These are phyloP conservation scores for Aspergillus unguis DNA, from an alignment of 2,329 filamentous ascomycete species.

Conservation along the genomic window DNA sequence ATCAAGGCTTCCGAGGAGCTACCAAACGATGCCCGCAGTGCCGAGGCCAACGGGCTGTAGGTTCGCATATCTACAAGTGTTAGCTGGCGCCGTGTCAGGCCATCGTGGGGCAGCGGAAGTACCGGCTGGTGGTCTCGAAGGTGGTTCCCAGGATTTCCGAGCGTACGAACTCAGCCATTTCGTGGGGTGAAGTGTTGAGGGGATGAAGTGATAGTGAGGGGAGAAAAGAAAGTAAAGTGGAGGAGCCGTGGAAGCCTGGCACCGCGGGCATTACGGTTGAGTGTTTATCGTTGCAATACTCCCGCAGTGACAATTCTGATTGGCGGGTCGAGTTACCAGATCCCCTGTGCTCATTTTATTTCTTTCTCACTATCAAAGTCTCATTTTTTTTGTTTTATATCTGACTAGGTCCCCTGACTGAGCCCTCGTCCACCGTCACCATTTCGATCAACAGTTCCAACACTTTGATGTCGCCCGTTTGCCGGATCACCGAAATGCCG, in stretches of 20 bases:
- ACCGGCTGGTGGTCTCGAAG: constrained; percentile 97
- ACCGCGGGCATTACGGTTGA: background rate
- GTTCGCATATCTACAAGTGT: constrained; percentile 75
- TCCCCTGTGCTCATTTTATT: too few species aligned
- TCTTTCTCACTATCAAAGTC: too few species aligned
- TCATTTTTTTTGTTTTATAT: background rate
- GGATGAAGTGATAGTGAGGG: background rate
- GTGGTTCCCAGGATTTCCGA: constrained; percentile 99
- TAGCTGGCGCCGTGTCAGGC: constrained; percentile 15
- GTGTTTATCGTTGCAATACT: background rate
- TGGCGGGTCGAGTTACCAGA: constrained; percentile 19
- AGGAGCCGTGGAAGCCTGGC: background rate
- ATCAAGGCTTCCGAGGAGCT: background rate
- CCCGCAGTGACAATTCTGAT: constrained; percentile 4
- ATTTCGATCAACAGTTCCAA: background rate
- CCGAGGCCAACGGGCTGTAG: constrained; percentile 98
- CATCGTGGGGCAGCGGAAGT: background rate
- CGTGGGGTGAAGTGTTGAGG: constrained; percentile 24
- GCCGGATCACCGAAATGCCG: background rate
- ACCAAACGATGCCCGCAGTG: constrained; percentile 97
- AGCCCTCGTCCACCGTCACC: background rate
- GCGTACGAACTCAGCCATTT: constrained; percentile 97
- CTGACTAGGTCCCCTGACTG: background rate
- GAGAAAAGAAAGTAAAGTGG: background rate
- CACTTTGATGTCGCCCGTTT: background rate